Evolutionary conservation across 768 basidiomycete species (phyloP), one percentile per base, ranked within the genome.

Genomic region (Suillus discolor): DNA sequence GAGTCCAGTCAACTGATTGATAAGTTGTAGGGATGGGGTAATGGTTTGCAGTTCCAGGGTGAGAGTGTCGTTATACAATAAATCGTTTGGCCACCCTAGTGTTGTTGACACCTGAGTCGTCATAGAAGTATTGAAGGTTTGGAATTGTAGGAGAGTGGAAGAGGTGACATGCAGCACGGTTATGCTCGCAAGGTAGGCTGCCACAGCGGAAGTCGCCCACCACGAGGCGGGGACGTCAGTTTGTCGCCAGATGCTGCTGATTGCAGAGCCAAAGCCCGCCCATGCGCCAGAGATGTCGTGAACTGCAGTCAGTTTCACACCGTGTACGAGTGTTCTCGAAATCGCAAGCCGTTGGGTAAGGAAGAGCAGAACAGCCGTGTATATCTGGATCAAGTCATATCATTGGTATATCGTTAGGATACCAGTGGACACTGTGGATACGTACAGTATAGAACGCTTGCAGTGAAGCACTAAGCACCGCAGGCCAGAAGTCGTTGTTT

Each of bases 1-100:
- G 1, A 67, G 5, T 20, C 57, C 62, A 49, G 66, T 20, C 23
- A 64, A 41, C 28, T 18, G 57, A 13, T 6, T 62, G 34, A 61
- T 38, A 41, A 6, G n/a, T 3, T 39, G 53, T 23, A 41, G 36
- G 20, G 39, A 20, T 16, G 36, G 15, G 15, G 63, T 42, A 23
- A 55, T 47, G 0, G n/a, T 20, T 15, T 4, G 4, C 39, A 41
- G 15, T 6, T 41, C 36, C 9, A 11, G 7, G 36, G 36, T 36
- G 8, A 36, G 9, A 31, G 31, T 31, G 31, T 31, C 31, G 36
- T 36, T 36, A 7, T 36, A 9, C 36, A 8, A 8, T 9, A 36
- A 36, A 36, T 36, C 9, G 16, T 12, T 20, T 47, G 9, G 9
- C 45, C 45, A 47, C 9, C 45, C 45, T 47, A 47, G 2, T 47